A percentile compares a stretch with the other conserved stretches of the same genome.
Evolutionary conservation across 129 eudicot genomes (phyloP).

Genomic region (Ambrosia trifida): DNA sequence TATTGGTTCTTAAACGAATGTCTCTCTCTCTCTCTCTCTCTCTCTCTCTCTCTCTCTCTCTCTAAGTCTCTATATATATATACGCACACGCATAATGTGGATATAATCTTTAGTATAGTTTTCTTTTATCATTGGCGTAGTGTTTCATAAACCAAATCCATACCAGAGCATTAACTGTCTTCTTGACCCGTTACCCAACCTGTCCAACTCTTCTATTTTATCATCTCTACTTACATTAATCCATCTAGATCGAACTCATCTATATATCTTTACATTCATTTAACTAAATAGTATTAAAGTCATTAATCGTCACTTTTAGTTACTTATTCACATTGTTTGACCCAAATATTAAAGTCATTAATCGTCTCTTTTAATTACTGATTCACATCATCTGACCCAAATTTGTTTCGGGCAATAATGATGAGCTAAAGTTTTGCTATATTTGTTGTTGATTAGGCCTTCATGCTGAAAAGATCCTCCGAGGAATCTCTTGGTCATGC

Average conservation of each 20-base stretch:
- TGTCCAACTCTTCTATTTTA: neutral
- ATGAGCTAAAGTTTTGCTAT: slow-evolving; percentile 5
- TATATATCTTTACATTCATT: neutral
- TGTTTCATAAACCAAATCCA: neutral
- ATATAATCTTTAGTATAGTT: neutral
- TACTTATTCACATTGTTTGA: slow-evolving; percentile 9
- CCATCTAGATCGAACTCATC: neutral
- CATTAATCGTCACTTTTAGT: neutral
- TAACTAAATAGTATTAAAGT: neutral
- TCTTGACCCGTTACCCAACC: neutral
- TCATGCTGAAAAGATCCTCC: slow-evolving; percentile 85
- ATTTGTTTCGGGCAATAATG: neutral
- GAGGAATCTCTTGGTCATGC: slow-evolving; percentile 99
- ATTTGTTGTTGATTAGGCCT: slow-evolving; percentile 49
- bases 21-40: slow-evolving; percentile 5
- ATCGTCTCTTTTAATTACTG: neutral
- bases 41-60: slow-evolving; percentile 8
- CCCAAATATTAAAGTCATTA: neutral
- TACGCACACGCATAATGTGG: neutral
- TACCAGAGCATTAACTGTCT: neutral
- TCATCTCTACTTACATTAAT: neutral
- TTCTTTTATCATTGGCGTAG: neutral
- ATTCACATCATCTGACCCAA: neutral
- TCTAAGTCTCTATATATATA: neutral
- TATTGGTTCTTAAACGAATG: too few species aligned